Evolutionary conservation across 2,329 filamentous ascomycete genomes (phyloP).

Genomic region (Ceratocystis lukuohia): DNA sequence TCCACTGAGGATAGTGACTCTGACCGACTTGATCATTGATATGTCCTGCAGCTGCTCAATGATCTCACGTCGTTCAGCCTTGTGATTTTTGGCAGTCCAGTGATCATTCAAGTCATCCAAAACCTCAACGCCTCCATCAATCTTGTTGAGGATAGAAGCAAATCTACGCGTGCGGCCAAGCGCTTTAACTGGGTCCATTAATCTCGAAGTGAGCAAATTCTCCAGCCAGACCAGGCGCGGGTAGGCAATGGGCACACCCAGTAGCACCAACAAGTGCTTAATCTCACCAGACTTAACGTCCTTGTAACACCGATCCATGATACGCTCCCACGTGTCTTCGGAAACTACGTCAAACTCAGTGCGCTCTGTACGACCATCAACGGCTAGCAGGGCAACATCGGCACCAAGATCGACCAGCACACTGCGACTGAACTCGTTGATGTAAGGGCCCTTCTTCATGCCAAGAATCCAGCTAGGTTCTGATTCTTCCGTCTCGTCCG

Average conservation of each 20-base stretch:
- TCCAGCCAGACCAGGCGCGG: slow-evolving; percentile 60
- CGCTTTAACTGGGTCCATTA: slow-evolving; percentile 82
- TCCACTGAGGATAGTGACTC: slow-evolving; percentile 81
- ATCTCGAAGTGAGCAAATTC: slow-evolving; percentile 59
- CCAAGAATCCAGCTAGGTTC: slow-evolving; percentile 92
- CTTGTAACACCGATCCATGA: slow-evolving; percentile 72
- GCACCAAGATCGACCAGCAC: slow-evolving; percentile 73
- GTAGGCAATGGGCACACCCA: slow-evolving; percentile 75
- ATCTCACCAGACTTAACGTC: slow-evolving; percentile 75
- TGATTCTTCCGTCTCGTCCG: slow-evolving; percentile 62
- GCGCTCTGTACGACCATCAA: slow-evolving; percentile 85
- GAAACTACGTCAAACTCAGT: slow-evolving; percentile 69
- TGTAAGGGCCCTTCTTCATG: slow-evolving; percentile 70
- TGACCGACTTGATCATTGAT: slow-evolving; percentile 80
- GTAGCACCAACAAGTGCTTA: slow-evolving; percentile 76
- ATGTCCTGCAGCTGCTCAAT: slow-evolving; percentile 87
- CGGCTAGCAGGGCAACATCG: slow-evolving; percentile 65
- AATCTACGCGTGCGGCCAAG: slow-evolving; percentile 70
- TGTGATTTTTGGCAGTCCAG: slow-evolving; percentile 94
- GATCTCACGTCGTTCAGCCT: slow-evolving; percentile 72
- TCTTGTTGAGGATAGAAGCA: slow-evolving; percentile 69
- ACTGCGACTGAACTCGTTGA: slow-evolving; percentile 71
- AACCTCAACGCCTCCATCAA: slow-evolving; percentile 84
- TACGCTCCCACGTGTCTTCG: slow-evolving; percentile 67
- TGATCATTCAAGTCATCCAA: slow-evolving; percentile 89